Base-by-base conservation (phyloP, 176 grass and related monocot genomes). In the Oryza australiensis region DNA sequence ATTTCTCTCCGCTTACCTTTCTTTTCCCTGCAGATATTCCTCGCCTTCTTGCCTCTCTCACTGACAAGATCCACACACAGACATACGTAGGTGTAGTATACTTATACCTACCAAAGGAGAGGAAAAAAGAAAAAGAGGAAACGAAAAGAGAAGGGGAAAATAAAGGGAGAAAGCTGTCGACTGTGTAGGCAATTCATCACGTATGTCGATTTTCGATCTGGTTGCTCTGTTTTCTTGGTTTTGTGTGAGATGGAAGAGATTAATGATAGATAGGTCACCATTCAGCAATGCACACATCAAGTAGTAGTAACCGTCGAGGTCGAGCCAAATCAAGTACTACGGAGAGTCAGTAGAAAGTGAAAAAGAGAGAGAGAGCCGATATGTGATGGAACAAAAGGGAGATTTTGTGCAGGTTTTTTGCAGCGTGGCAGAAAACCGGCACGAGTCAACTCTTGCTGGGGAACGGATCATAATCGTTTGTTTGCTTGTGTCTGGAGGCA, bases 401-500 rank as follows among this genome's bases (percentile, higher is more conserved):
- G 78, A 62, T 82, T 82, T 55, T 35, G 64, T 70, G 60, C 67
- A 22, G 29, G 3, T 14, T 64, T 43, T 23, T 43, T 24, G 33
- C 10, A 4, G 64, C 37, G 64, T 76, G 78, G 23, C 14, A 55
- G 9, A 37, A 41, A 14, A 72, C 48, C 10, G 55, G 75, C 84
- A 74, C 22, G 30, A 53, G 86, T 87, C 80, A 66, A 87, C 86
- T 76, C 79, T 38, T 64, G 40, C 26, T 26, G 22, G 53, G 40
- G 16, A 9, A 23, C 11, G 43, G 70, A 45, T 53, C 28, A 41
- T 63, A 14, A 4, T 66, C 66, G 77, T 81, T 34, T 48, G 66
- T 35, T 60, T 70, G 66, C 67, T 43, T 11, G 67, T 72, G 79
- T 62, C 78, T 5, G 32, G 66, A 41, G 48, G 15, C 32, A 70